These are phyloP conservation scores for Elymus sibiricus DNA, from an alignment of 176 grass and related monocot genomes.

Conservation along the genomic window DNA sequence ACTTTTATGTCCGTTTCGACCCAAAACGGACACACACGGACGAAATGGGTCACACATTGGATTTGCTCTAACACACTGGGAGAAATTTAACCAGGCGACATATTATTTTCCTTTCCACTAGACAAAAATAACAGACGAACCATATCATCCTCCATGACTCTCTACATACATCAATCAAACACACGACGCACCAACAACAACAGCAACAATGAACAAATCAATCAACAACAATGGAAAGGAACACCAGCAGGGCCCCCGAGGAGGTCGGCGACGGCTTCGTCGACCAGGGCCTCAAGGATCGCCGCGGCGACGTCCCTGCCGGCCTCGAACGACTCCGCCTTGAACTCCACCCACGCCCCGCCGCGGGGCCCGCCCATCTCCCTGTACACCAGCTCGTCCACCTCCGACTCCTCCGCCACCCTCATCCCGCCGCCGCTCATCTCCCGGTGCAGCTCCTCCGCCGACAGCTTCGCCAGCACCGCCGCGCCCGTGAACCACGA, in stretches of 20 bases:
- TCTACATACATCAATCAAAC: neutral
- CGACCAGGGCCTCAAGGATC: slow-evolving; percentile 51
- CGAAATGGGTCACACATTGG: too few relatives aligned
- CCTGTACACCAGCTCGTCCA: slow-evolving; percentile 81
- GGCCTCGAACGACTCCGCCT: slow-evolving; percentile 56
- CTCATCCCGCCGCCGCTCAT: slow-evolving; percentile 41
- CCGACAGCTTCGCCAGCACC: slow-evolving; percentile 47
- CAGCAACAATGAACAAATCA: neutral
- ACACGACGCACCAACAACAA: neutral
- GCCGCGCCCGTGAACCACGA: slow-evolving; percentile 69
- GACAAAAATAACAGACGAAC: neutral
- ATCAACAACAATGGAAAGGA: neutral
- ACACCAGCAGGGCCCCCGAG: neutral
- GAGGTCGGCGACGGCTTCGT: slow-evolving; percentile 57
- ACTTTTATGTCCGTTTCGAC: too few relatives aligned
- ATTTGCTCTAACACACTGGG: too few relatives aligned
- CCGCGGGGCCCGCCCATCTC: slow-evolving; percentile 78
- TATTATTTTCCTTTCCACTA: too few relatives aligned
- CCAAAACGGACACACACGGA: too few relatives aligned
- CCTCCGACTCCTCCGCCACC: slow-evolving; percentile 68
- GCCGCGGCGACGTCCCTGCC: slow-evolving; percentile 52
- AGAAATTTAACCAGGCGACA: too few relatives aligned
- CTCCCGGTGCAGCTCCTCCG: slow-evolving; percentile 57
- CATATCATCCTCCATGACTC: neutral
- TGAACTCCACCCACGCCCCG: slow-evolving; percentile 85